Base-by-base conservation (phyloP, 2,329 filamentous ascomycete genomes). In the Bimuria novae-zelandiae region DNA sequence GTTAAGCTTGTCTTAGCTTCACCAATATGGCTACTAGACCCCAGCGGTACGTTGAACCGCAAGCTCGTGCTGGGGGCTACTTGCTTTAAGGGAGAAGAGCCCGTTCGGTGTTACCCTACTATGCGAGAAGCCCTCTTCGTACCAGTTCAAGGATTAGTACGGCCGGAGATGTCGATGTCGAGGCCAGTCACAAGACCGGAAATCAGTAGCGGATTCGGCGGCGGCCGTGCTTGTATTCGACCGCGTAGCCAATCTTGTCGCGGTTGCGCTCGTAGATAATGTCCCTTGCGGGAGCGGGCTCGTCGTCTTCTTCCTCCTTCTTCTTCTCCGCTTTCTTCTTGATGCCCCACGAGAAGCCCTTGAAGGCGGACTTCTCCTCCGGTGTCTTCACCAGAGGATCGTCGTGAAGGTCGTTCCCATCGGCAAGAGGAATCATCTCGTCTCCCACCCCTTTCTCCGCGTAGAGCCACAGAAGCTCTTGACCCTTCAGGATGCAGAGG, bases 1-100 rank as follows among this genome's bases (percentile, higher is more conserved):
- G 14, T 7, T 32, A 27, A 43, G 41, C 41, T 43, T 32, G 27
- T 44, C 41, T 44, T 44, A 33, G 41, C 41, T 33, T 33, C 41
- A 11, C 27, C 41, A 32, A 2, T 7, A 32, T 2, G 41, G 41
- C 29, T 44, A 44, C 41, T 44, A 44, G 27, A 44, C 27, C 41
- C 40, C 41, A 44, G 17, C 41, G 27, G 41, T 44, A 30, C 41
- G 41, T 44, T 44, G 27, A 44, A 44, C 41, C 27, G 27, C 41
- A 32, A 44, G 41, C 41, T 44, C 16, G 7, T 44, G 27, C 12
- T 33, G 17, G 41, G 27, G 41, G 4, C 41, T 44, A 32, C 27
- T 44, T 44, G 10, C 27, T 32, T 32, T 44, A 12, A 44, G 41
- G 25, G 41, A 44, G 41, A 44, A 44, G 41, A 44, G 41, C 7